Conservation (phyloP, 257 asterid species). For the Verbascum thapsus region DNA sequence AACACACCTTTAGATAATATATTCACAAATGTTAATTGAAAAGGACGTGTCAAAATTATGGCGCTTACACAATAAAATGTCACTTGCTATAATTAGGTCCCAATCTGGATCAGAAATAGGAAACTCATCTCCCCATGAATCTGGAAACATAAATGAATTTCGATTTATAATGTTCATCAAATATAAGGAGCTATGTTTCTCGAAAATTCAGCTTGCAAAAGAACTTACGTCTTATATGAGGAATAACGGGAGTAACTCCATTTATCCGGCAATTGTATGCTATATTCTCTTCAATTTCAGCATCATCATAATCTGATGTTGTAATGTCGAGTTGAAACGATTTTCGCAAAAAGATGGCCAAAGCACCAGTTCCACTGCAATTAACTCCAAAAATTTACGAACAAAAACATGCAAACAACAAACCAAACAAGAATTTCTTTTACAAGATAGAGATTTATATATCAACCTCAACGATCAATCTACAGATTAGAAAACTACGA, state of each 20-base stretch:
- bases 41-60: background rate
- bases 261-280: constrained; percentile 70
- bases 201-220: constrained; percentile 22
- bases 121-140: constrained; percentile 92
- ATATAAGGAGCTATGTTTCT: background rate
- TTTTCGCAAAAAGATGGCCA: constrained; percentile 79
- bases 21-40: background rate
- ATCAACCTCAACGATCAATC: constrained; percentile 7
- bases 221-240: constrained; percentile 76
- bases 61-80: constrained; percentile 80
- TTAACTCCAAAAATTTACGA: constrained; percentile 30
- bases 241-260: constrained; percentile 71
- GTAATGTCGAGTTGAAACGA: constrained; percentile 68
- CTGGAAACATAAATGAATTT: constrained; percentile 42
- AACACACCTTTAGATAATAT: background rate
- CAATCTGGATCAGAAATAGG: constrained; percentile 66
- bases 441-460: background rate
- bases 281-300: constrained; percentile 80
- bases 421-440: background rate
- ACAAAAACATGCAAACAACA: constrained; percentile 8
- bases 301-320: constrained; percentile 97
- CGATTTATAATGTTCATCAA: background rate
- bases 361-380: constrained; percentile 95
- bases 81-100: constrained; percentile 94
- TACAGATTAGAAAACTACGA: background rate